Evolutionary conservation across 768 basidiomycete species (phyloP).

Genomic region (Leccinum obscurum): DNA sequence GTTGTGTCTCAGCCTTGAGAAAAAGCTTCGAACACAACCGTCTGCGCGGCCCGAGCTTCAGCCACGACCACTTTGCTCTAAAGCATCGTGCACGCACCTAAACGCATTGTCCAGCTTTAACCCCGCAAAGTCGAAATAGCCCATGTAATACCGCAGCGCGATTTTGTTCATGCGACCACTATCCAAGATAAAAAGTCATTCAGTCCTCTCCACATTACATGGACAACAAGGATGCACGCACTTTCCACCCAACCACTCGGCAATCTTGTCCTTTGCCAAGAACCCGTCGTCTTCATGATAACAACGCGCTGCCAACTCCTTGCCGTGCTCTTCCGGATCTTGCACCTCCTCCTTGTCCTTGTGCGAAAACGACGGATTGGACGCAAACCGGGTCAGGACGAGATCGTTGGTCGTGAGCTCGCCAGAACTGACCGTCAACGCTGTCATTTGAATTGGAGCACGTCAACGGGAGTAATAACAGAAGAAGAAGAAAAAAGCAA

Average conservation of each 20-base stretch:
- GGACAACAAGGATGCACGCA: constrained; percentile 46
- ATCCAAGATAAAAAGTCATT: constrained; percentile 7
- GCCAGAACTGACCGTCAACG: constrained; percentile 42
- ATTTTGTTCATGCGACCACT: constrained; percentile 78
- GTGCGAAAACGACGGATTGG: constrained; percentile 35
- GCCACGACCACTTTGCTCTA: neutral
- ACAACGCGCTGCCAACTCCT: constrained; percentile 73
- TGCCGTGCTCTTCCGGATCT: constrained; percentile 64
- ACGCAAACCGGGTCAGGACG: constrained; percentile 45
- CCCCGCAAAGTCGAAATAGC: constrained; percentile 83
- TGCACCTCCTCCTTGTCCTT: constrained; percentile 58
- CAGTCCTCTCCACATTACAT: neutral
- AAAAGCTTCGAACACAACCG: constrained; percentile 89
- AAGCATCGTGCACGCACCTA: constrained; percentile 48
- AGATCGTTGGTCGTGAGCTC: constrained; percentile 57
- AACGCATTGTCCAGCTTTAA: constrained; percentile 88
- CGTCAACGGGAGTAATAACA: constrained; percentile 15
- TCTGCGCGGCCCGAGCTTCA: constrained; percentile 38
- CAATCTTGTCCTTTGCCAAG: constrained; percentile 81
- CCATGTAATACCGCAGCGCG: constrained; percentile 78
- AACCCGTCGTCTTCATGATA: constrained; percentile 88
- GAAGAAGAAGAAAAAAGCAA: constrained; percentile 13
- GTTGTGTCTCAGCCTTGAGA: constrained; percentile 95
- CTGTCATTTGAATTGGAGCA: constrained; percentile 9
- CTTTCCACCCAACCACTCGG: constrained; percentile 94